phyloP scores from a whole-genome alignment of 148 eudicot species.

The Persicaria maculosa region DNA sequence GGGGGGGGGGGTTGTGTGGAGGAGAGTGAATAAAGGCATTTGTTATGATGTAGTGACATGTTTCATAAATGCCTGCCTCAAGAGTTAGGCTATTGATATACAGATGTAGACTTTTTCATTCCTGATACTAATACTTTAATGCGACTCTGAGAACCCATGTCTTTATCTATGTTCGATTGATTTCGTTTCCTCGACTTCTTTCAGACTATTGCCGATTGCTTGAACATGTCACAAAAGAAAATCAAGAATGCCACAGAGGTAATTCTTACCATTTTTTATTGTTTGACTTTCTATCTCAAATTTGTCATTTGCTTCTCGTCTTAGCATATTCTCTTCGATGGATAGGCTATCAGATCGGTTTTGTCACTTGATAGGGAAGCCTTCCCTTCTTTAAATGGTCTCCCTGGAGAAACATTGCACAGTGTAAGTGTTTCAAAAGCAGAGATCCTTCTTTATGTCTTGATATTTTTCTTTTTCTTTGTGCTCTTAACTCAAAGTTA shows the following conservation, averaged over 20 bases:
- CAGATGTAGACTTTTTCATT: background rate
- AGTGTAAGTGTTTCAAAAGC: slow-evolving; percentile 53
- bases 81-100: background rate
- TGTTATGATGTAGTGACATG: slow-evolving; percentile 8
- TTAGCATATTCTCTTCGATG: slow-evolving; percentile 14
- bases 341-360: slow-evolving; percentile 69
- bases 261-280: background rate
- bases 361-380: slow-evolving; percentile 81
- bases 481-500: slow-evolving; percentile 6
- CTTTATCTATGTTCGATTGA: background rate
- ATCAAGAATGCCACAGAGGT: slow-evolving; percentile 93
- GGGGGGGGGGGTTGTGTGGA: too few relatives aligned
- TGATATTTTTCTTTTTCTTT: background rate
- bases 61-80: background rate
- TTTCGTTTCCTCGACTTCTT: slow-evolving; percentile 4
- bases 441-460: background rate
- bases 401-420: slow-evolving; percentile 77
- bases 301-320: background rate
- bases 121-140: background rate
- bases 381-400: slow-evolving; percentile 71
- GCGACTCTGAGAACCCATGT: background rate
- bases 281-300: background rate
- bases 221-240: slow-evolving; percentile 85
- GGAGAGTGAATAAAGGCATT: background rate
- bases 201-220: slow-evolving; percentile 75